Conservation (phyloP, 1,139 yeast genomes). For the Nakaseomyces kungkrabaensis region DNA sequence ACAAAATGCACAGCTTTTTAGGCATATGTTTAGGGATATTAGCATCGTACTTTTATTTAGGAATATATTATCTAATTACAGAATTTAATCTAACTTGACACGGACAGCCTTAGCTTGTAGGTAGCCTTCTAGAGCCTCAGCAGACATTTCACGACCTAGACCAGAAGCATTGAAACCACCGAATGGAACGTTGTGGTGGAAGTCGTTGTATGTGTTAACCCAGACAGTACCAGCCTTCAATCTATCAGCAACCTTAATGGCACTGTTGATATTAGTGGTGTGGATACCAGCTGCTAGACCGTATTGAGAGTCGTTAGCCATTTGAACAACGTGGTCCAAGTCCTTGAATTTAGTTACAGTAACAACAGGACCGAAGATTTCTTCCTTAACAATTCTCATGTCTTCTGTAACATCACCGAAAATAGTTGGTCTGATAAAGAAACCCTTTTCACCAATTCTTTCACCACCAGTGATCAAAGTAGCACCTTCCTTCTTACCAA, state of each 20-base stretch:
- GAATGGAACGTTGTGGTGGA: slow-evolving; percentile 40
- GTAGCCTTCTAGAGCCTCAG: slow-evolving; percentile 50
- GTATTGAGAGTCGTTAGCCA: slow-evolving; percentile 48
- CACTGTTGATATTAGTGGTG: slow-evolving; percentile 39
- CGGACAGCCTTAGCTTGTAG: slow-evolving; percentile 55
- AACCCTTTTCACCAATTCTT: slow-evolving; percentile 48
- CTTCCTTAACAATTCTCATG: slow-evolving; percentile 59
- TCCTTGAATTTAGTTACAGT: slow-evolving; percentile 46
- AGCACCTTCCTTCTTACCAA: slow-evolving; percentile 54
- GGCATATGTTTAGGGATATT: background rate
- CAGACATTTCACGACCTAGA: slow-evolving; percentile 61
- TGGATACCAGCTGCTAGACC: slow-evolving; percentile 60
- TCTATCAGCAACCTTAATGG: slow-evolving; percentile 41
- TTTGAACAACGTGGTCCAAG: slow-evolving; percentile 42
- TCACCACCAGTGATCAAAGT: slow-evolving; percentile 50
- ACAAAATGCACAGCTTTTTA: too few species aligned
- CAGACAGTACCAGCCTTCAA: slow-evolving; percentile 51
- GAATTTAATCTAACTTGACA: slow-evolving; percentile 23
- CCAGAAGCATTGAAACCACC: slow-evolving; percentile 60
- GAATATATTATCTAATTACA: background rate
- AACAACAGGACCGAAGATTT: slow-evolving; percentile 58
- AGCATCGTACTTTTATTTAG: background rate
- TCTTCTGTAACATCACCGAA: slow-evolving; percentile 53
- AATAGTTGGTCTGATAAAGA: slow-evolving; percentile 58
- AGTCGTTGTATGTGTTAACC: slow-evolving; percentile 47